A percentile compares a stretch with the other conserved stretches of the same genome.
phyloP scores from a whole-genome alignment of 257 asterid genomes.

The Nicotiana obtusifolia region DNA sequence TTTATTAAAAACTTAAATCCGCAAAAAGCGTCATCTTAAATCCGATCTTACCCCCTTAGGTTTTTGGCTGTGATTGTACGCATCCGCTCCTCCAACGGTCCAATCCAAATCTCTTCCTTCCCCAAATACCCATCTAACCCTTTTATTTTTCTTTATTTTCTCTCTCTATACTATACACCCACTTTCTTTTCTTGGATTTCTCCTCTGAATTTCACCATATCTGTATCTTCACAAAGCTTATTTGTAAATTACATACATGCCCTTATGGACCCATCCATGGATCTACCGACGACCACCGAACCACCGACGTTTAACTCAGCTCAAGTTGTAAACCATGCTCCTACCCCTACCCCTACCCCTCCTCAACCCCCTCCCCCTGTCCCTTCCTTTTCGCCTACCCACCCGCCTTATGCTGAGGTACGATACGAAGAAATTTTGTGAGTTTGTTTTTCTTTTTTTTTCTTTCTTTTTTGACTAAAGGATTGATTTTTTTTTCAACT shows the following conservation, averaged over 20 bases:
- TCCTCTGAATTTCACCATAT: slow-evolving; percentile 3
- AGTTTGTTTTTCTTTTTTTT: not conserved
- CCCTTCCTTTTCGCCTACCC: not conserved
- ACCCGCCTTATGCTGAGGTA: slow-evolving; percentile 18
- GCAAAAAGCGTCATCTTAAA: not conserved
- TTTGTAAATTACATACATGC: not conserved
- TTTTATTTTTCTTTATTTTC: not conserved
- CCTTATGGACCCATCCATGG: slow-evolving; percentile 11
- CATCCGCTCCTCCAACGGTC: slow-evolving; percentile 2
- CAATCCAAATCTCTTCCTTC: not conserved
- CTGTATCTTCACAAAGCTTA: not conserved
- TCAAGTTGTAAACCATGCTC: not conserved
- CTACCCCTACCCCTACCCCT: not conserved
- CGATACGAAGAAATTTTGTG: not conserved
- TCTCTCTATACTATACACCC: not conserved
- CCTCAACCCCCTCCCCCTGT: not conserved
- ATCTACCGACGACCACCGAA: slow-evolving; percentile 1
- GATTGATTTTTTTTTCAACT: not conserved
- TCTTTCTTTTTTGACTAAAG: not conserved
- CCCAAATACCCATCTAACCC: not conserved
- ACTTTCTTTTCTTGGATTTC: not conserved
- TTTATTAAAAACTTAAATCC: not conserved
- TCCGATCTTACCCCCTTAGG: slow-evolving; percentile 14
- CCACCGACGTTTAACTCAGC: not conserved
- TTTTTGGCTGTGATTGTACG: slow-evolving; percentile 8